Evolutionary conservation across 1,284 basidiomycete genomes (phyloP).

Genomic region (Taiwanofungus camphoratus): DNA sequence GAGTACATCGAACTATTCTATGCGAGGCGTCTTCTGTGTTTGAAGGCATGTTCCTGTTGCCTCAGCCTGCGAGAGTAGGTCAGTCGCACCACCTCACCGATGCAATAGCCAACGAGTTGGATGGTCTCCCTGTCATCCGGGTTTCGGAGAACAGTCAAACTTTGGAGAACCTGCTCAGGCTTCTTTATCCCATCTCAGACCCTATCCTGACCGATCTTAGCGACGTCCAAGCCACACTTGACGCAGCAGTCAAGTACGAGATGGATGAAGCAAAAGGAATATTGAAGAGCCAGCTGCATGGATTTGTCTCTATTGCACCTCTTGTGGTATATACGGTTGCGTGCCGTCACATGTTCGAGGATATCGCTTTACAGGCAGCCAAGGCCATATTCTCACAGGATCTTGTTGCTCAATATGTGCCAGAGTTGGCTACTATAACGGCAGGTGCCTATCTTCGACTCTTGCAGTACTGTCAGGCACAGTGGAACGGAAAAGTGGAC

Average conservation of each 20-base stretch:
- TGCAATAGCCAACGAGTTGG: too few species aligned
- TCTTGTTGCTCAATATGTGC: not conserved
- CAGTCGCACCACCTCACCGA: too few species aligned
- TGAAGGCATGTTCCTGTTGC: slow-evolving; percentile 5
- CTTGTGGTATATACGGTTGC: slow-evolving; percentile 4
- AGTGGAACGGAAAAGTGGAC: not conserved
- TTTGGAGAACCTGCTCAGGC: not conserved
- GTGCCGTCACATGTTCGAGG: not conserved
- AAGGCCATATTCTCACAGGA: not conserved
- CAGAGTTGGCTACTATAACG: slow-evolving; percentile 1
- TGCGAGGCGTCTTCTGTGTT: slow-evolving; percentile 16
- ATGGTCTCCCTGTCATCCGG: slow-evolving; percentile 1
- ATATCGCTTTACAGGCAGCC: not conserved
- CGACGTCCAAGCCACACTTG: not conserved
- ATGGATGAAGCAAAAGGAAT: not conserved
- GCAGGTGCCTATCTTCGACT: not conserved
- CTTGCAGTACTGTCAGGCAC: not conserved
- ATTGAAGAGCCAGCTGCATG: not conserved
- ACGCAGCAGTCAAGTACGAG: slow-evolving; percentile 8
- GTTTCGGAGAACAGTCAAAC: not conserved
- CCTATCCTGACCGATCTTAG: not conserved
- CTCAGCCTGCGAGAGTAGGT: slow-evolving; percentile 3
- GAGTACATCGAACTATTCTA: slow-evolving; percentile 15
- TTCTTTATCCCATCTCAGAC: not conserved
- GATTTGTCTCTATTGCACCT: not conserved